Percentiles rank a stretch among this genome's conserved stretches.
Conservation (phyloP, 1,284 basidiomycete species). For the Moniliella sp. region DNA sequence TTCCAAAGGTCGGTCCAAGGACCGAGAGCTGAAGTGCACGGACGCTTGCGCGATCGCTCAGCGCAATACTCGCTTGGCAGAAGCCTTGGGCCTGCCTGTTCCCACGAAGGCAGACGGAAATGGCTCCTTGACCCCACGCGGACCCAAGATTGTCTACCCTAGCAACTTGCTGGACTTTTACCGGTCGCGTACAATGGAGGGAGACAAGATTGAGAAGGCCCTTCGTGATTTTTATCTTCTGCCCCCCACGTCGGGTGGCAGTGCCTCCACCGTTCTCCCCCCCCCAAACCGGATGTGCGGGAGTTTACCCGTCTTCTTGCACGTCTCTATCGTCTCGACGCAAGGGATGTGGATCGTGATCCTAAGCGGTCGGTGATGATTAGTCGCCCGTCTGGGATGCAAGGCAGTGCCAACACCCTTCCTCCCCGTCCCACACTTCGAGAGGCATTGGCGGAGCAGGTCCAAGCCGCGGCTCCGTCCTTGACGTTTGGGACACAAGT, state of each 20-base stretch:
- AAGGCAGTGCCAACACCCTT: constrained; percentile 15
- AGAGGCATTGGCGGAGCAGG: no score
- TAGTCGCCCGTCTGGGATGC: constrained; percentile 14
- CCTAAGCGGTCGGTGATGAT: constrained; percentile 18
- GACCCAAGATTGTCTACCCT: no score
- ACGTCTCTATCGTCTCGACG: constrained; percentile 12
- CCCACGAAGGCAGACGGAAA: constrained; percentile 10
- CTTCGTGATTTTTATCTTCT: constrained; percentile 26
- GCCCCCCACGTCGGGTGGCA: constrained; percentile 27
- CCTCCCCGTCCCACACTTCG: no score
- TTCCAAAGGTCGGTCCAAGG: background rate
- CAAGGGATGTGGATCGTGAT: constrained; percentile 18
- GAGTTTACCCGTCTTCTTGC: constrained; percentile 23
- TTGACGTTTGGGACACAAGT: no score
- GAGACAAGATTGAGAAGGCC: constrained; percentile 16
- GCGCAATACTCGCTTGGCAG: constrained; percentile 28
- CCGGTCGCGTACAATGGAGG: constrained; percentile 9
- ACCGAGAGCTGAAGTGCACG: constrained; percentile 17
- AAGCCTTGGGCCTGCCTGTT: constrained; percentile 24
- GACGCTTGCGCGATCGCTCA: constrained; percentile 24
- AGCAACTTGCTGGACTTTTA: constrained; percentile 15
- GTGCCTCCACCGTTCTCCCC: constrained; percentile 14
- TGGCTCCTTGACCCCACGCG: no score
- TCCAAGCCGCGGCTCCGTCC: no score
- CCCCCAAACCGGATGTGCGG: constrained; percentile 13